Conservation (phyloP, 2,329 filamentous ascomycete species). For the Periconia sp. region DNA sequence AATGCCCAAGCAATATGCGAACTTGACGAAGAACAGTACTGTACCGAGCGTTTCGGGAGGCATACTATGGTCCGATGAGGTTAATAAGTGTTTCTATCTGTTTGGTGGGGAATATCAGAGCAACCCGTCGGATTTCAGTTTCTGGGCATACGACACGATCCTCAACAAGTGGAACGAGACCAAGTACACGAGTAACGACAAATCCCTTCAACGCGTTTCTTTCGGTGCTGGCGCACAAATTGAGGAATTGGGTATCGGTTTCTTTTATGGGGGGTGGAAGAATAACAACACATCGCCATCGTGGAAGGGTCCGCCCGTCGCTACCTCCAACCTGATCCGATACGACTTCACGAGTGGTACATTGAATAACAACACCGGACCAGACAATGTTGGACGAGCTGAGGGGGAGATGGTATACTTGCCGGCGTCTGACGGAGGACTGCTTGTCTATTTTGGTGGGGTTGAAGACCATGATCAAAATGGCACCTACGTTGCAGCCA, state of each 20-base stretch:
- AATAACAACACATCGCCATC: slow-evolving; percentile 60
- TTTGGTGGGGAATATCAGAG: slow-evolving; percentile 64
- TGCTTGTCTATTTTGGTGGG: slow-evolving; percentile 69
- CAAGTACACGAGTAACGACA: slow-evolving; percentile 40
- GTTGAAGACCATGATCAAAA: slow-evolving; percentile 57
- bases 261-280: slow-evolving; percentile 68
- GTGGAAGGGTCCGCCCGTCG: slow-evolving; percentile 58
- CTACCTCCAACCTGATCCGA: slow-evolving; percentile 59
- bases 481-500: slow-evolving; percentile 50
- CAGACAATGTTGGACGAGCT: slow-evolving; percentile 59
- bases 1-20: slow-evolving; percentile 62
- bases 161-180: slow-evolving; percentile 63
- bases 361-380: slow-evolving; percentile 62
- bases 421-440: slow-evolving; percentile 64
- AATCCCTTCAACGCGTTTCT: slow-evolving; percentile 54
- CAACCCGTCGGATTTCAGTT: slow-evolving; percentile 54
- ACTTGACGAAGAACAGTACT: slow-evolving; percentile 64
- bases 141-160: slow-evolving; percentile 65
- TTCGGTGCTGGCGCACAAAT: slow-evolving; percentile 65
- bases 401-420: slow-evolving; percentile 67
- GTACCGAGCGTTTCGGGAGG: slow-evolving; percentile 60
- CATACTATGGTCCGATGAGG: slow-evolving; percentile 64
- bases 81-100: slow-evolving; percentile 68
- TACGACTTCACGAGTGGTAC: slow-evolving; percentile 62
- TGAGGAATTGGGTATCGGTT: slow-evolving; percentile 62